A percentile compares a stretch with the other conserved stretches of the same genome.
These are phyloP conservation scores for Paramecium sexaurelia DNA, from an alignment of 73 alveolate genomes.

Conservation along the genomic window DNA sequence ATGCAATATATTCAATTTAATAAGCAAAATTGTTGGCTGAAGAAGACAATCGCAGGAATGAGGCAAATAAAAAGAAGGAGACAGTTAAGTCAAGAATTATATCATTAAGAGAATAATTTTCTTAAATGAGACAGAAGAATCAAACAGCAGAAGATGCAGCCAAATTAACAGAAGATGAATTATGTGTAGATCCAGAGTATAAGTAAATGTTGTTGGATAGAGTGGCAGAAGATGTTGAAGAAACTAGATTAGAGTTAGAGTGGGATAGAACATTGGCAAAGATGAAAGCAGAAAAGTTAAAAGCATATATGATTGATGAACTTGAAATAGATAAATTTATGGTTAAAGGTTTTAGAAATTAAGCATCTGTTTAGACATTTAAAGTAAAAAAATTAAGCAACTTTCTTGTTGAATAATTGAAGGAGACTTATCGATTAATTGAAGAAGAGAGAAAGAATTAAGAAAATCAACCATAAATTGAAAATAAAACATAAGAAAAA, in stretches of 20 bases:
- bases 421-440: conserved; percentile 64
- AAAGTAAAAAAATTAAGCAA: conserved; percentile 86
- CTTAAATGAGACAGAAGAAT: conserved; percentile 66
- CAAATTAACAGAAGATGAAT: conserved; percentile 79
- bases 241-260: conserved; percentile 86
- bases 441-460: conserved; percentile 77
- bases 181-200: conserved; percentile 88
- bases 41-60: conserved; percentile 84
- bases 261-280: conserved; percentile 86
- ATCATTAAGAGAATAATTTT: conserved; percentile 80
- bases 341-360: conserved; percentile 80
- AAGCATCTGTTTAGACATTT: conserved; percentile 81
- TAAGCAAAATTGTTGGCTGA: conserved; percentile 88
- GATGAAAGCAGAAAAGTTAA: conserved; percentile 74
- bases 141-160: conserved; percentile 65
- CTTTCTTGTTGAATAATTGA: conserved; percentile 62
- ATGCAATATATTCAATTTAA: conserved; percentile 61
- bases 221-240: conserved; percentile 76
- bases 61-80: conserved; percentile 90
- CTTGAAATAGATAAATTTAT: conserved; percentile 85
- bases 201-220: conserved; percentile 80
- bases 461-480: conserved; percentile 46
- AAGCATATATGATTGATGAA: conserved; percentile 64
- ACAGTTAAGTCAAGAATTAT: conserved; percentile 74
- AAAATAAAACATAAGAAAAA: neutral